A percentile compares a stretch with the other conserved stretches of the same genome.
Evolutionary conservation across 306 rosid species (phyloP).

Genomic region (Psophocarpus tetragonolobus): DNA sequence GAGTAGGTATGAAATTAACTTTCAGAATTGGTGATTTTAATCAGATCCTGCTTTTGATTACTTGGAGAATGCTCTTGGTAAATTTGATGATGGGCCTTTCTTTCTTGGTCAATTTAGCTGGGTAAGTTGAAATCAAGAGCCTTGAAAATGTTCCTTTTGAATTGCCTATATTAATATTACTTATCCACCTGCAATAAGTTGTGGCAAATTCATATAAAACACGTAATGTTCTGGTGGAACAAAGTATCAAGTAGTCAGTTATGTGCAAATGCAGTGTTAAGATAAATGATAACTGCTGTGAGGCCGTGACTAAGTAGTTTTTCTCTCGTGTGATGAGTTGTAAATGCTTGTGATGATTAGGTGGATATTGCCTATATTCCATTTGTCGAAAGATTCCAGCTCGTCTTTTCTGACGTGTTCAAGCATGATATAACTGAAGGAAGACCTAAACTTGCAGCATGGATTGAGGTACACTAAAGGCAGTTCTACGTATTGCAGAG

Average conservation of each 20-base stretch:
- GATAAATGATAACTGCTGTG: not conserved
- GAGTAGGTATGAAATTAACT: not conserved
- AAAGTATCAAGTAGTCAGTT: not conserved
- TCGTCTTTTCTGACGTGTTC: slow-evolving; percentile 49
- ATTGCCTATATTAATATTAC: not conserved
- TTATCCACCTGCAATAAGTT: not conserved
- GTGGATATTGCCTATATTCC: slow-evolving; percentile 77
- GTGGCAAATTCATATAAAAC: not conserved
- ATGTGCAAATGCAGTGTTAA: not conserved
- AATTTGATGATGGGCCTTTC: slow-evolving; percentile 72
- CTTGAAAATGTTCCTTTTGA: not conserved
- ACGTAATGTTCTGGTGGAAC: not conserved
- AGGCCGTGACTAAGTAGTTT: not conserved
- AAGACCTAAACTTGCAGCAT: slow-evolving; percentile 75
- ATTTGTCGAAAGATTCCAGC: slow-evolving; percentile 67
- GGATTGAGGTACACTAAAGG: slow-evolving; percentile 61
- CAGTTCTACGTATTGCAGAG: not conserved
- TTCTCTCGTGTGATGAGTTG: not conserved
- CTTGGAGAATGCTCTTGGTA: slow-evolving; percentile 68
- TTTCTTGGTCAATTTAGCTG: slow-evolving; percentile 70
- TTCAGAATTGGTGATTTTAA: slow-evolving; percentile 9
- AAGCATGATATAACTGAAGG: slow-evolving; percentile 67
- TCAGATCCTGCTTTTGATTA: slow-evolving; percentile 69
- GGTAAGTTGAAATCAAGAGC: slow-evolving; percentile 48
- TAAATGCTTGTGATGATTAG: slow-evolving; percentile 46